Percentiles rank a stretch among this genome's conserved stretches.
Evolutionary conservation across 2,329 filamentous ascomycete species (phyloP).

Genomic region (Nemania abortiva): DNA sequence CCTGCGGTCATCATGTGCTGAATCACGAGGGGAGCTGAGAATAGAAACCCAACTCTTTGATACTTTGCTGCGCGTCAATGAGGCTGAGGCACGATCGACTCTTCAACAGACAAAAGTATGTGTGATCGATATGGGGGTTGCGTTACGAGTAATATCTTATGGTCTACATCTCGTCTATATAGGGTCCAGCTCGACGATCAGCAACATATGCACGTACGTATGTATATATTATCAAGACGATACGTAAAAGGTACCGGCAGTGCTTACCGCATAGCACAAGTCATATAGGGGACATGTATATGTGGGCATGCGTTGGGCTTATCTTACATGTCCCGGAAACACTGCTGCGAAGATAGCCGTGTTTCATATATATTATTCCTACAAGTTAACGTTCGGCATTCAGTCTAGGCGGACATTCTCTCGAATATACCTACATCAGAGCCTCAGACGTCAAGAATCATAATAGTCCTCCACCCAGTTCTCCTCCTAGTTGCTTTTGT

Average conservation of each 20-base stretch:
- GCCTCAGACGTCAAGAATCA: too few relatives aligned
- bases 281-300: neutral
- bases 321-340: neutral
- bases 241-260: neutral
- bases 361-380: neutral
- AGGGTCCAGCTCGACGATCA: neutral
- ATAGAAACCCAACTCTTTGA: neutral
- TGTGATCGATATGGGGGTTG: neutral
- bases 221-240: neutral
- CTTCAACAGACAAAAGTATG: neutral
- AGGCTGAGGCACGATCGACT: neutral
- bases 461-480: too few relatives aligned
- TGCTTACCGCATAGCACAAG: neutral
- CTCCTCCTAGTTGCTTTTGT: neutral
- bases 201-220: neutral
- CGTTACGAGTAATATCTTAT: neutral
- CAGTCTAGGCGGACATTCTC: neutral
- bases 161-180: neutral
- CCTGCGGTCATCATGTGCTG: neutral
- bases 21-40: neutral
- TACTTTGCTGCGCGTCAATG: neutral
- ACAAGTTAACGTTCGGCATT: neutral
- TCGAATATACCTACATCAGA: too few relatives aligned
- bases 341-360: neutral
- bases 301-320: neutral